Evolutionary conservation across 2,329 filamentous ascomycete species (phyloP), one percentile per base, ranked within the genome.

Genomic region (Fusarium tanahbumbuense): DNA sequence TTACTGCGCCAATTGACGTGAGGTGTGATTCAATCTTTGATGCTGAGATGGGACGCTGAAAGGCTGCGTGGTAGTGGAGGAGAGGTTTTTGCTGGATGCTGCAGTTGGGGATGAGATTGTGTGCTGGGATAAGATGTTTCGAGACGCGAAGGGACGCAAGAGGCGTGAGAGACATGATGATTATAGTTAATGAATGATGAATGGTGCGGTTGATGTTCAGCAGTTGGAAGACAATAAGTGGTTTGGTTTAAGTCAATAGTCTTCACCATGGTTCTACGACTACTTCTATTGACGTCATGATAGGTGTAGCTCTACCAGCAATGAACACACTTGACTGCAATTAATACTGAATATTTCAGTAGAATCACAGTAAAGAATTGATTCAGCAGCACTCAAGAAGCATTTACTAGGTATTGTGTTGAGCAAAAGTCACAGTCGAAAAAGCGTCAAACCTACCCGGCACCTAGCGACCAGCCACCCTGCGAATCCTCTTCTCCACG

Each of bases 11-110:
- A 18, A 87, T 76, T 6, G 77, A 73, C 9, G 76, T 75, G 8
- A 93, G 82, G 67, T 89, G 89, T 0, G 82, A 75, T 73, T 91
- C 87, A 49, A 92, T 85, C 3, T 81, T 75, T 5, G 83, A 81
- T 6, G 88, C 79, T 6, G 83, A 81, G 75, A 74, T 5, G 78
- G 71, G 6, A 80, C 27, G 46, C 1, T 62, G 76, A 71, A 92
- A 91, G 37, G 83, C 87, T 16, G 79, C 81, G 75, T 89, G 89
- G 78, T 92, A 92, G 76, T 92, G 88, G 46, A 91, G 76, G 27
- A 93, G 83, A 1, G 90, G 89, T 67, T 88, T 88, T 57, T 84
- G 79, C 73, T 89, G 87, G 57, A 91, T 84, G 8, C 86, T 87
- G 41, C 89, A 91, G 76, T 93, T 93, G 22, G 91, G 90, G 37